Evolutionary conservation across 176 grass and related monocot genomes (phyloP), one percentile per base, ranked within the genome.

Genomic region (Ananas comosus): DNA sequence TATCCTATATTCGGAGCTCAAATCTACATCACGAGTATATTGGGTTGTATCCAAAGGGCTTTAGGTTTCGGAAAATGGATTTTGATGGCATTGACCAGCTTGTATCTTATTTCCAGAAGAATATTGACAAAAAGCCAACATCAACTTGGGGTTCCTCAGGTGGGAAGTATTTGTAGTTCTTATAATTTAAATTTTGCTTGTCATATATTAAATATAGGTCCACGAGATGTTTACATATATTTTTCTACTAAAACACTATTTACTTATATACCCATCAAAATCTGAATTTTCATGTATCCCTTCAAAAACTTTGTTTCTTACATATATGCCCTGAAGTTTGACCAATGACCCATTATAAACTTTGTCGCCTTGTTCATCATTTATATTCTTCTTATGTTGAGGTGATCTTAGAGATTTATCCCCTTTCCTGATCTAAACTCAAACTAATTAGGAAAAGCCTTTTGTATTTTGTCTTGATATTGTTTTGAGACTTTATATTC

Each of bases 11-110:
- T 51, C 87, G 90, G 76, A 94, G 85, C 78, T 79, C 87, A 79
- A 99, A 86, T 79, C 95, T 90, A 71, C 95, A 94, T 77, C 95
- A 94, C 12, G 95, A 99, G 68, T 99, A 99, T 81, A 80, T 99
- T 8, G 95, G 95, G 8, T 70, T 99, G 27, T 94, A 88, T 80
- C 95, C 95, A 1, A 99, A 99, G 67, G 95, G 95, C 27, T 91
- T 82, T 50, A 81, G 95, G 66, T 99, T 91, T 67, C 78, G 95
- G 16, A 92, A 99, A 81, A 93, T 69, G 67, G 95, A 99, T 79
- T 99, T 99, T 63, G 90, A 88, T 57, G 86, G 83, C 65, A 88
- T 99, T 66, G 82, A 99, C 27, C 89, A 80, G 25, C 75, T 99
- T 0, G 86, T 99, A 64, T 79, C 80, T 27, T 94, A 91, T 78